A percentile compares a stretch with the other conserved stretches of the same genome.
phyloP scores from a whole-genome alignment of 345 rosid species.

The Physaria fendleri region DNA sequence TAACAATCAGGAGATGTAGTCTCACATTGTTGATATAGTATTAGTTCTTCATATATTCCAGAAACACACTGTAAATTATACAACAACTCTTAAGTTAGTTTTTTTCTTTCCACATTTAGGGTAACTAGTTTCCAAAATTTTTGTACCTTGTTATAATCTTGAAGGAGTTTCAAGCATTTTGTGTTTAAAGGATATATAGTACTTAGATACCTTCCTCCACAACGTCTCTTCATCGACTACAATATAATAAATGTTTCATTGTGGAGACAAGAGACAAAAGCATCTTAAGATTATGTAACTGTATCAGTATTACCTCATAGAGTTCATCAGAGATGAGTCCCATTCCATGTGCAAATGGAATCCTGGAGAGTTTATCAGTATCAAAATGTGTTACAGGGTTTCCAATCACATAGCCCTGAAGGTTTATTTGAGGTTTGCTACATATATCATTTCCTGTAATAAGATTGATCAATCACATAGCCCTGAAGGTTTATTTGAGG shows the following conservation, averaged over 20 bases:
- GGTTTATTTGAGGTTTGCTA: too few species aligned
- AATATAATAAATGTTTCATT: not conserved
- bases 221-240: conserved; percentile 41
- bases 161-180: not conserved
- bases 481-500: conserved; percentile 49
- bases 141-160: not conserved
- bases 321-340: not conserved
- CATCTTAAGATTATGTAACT: not conserved
- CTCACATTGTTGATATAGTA: not conserved
- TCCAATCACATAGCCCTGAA: too few species aligned
- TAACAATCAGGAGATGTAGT: conserved; percentile 4
- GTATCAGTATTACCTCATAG: not conserved
- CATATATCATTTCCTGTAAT: too few species aligned
- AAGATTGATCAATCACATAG: too few species aligned
- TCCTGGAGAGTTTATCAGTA: too few species aligned
- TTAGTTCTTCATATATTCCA: not conserved
- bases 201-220: not conserved
- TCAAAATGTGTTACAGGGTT: too few species aligned
- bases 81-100: not conserved
- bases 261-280: not conserved
- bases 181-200: not conserved
- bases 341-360: not conserved
- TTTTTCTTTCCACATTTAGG: not conserved
- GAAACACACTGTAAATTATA: not conserved
- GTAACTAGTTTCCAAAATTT: not conserved